A percentile compares a stretch with the other conserved stretches of the same genome.
Evolutionary conservation across 441 rosid genomes (phyloP).

Genomic region (Codiaeum variegatum): DNA sequence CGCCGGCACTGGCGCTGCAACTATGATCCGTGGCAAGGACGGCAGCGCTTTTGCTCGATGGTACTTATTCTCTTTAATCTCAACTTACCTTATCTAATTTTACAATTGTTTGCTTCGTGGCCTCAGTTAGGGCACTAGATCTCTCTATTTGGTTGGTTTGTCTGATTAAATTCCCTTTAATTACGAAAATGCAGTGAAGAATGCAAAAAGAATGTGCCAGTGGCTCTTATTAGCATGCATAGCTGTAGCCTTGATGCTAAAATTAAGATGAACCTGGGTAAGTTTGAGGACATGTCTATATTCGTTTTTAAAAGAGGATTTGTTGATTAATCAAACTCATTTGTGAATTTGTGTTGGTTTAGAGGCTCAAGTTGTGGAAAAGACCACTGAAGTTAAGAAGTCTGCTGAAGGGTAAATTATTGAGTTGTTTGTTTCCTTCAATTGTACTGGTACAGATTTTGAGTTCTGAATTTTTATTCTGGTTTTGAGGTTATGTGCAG

Average conservation of each 20-base stretch:
- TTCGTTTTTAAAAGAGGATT: neutral
- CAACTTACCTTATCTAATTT: too few relatives aligned
- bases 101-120: neutral
- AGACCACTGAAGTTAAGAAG: constrained; percentile 55
- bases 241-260: constrained; percentile 83
- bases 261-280: constrained; percentile 75
- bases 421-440: neutral
- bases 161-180: neutral
- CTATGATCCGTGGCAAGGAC: constrained; percentile 60
- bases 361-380: constrained; percentile 79
- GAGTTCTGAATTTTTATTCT: neutral
- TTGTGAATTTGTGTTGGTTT: constrained; percentile 6
- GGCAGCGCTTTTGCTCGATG: constrained; percentile 85
- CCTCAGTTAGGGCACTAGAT: neutral
- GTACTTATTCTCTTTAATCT: constrained; percentile 27
- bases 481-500: constrained; percentile 27
- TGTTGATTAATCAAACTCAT: neutral
- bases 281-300: neutral
- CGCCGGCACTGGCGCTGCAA: constrained; percentile 21
- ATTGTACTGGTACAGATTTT: neutral
- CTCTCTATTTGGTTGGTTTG: neutral
- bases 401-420: constrained; percentile 52
- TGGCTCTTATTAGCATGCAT: constrained; percentile 74
- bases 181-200: constrained; percentile 48
- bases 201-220: constrained; percentile 68